Evolutionary conservation across 306 rosid species (phyloP).

Genomic region (Gastrolobium villosum): DNA sequence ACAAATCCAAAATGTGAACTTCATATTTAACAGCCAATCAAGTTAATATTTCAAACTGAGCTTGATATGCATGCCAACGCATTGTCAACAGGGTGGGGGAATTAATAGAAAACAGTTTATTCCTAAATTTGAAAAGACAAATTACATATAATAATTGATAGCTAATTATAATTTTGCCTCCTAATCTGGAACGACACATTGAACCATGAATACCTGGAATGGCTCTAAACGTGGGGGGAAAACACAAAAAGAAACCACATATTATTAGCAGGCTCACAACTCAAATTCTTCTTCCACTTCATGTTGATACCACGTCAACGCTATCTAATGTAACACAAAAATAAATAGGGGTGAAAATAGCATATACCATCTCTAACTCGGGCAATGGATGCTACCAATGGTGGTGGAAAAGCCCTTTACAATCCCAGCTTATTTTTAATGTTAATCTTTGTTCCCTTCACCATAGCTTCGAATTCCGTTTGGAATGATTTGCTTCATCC

Average conservation of each 20-base stretch:
- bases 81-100: no score
- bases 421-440: background rate
- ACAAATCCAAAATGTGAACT: background rate
- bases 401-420: background rate
- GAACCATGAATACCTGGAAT: background rate
- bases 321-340: background rate
- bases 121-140: constrained; percentile 17
- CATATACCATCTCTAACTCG: background rate
- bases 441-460: background rate
- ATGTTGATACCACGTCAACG: background rate
- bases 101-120: background rate
- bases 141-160: background rate
- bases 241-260: background rate
- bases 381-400: constrained; percentile 28
- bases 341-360: constrained; percentile 28
- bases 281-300: background rate
- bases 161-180: background rate
- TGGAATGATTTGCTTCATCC: constrained; percentile 52
- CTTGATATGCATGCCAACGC: no score
- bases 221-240: background rate
- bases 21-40: background rate
- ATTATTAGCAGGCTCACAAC: background rate
- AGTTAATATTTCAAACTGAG: background rate
- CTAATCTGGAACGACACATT: background rate
- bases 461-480: background rate